Percentiles rank a stretch among this genome's conserved stretches.
Evolutionary conservation across 805 yeast genomes (phyloP).

Genomic region (Starmerella gropengiesseri): DNA sequence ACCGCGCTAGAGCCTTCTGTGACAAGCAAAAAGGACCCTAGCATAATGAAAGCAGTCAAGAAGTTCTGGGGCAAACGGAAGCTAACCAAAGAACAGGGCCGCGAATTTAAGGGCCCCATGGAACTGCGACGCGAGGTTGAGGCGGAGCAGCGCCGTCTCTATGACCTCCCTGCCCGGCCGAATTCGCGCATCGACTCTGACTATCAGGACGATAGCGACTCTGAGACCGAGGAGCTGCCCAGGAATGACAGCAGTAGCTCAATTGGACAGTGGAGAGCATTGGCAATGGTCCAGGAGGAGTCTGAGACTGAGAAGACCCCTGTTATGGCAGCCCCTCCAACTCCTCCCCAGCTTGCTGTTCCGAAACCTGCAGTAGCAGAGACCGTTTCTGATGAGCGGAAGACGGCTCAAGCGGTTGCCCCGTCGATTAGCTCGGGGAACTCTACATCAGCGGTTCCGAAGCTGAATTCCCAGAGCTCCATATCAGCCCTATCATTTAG

Average conservation of each 20-base stretch:
- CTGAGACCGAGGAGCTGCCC: background rate
- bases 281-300: conserved; percentile 5
- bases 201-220: background rate
- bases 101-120: conserved; percentile 6
- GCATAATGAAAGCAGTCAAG: conserved; percentile 2
- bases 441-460: conserved; percentile 19
- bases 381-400: conserved; percentile 7
- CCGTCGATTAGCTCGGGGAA: background rate
- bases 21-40: background rate
- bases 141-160: conserved; percentile 1
- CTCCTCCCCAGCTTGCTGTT: background rate
- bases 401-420: conserved; percentile 1
- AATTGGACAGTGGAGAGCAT: background rate
- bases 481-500: conserved; percentile 22
- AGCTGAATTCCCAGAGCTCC: conserved; percentile 14
- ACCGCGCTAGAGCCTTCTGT: background rate
- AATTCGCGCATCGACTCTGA: background rate
- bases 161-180: background rate
- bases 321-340: background rate
- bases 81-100: background rate
- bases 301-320: background rate
- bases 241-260: background rate
- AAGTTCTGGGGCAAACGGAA: background rate
- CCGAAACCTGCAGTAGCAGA: background rate
- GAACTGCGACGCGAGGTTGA: conserved; percentile 1